Conservation (phyloP, 345 rosid species). For the Triadica sebifera region DNA sequence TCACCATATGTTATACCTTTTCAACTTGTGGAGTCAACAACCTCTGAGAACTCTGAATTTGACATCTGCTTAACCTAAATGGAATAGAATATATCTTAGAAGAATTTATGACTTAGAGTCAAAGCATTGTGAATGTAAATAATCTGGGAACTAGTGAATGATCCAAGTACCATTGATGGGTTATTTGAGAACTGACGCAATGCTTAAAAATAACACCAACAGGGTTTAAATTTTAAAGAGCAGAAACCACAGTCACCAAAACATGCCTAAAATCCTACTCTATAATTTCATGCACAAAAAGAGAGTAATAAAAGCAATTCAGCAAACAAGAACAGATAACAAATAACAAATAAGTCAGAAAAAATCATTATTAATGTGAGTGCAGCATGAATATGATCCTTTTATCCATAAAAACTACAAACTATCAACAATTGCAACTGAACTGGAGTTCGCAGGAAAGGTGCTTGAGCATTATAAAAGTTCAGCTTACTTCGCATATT, state of each 20-base stretch:
- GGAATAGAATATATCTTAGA: constrained; percentile 19
- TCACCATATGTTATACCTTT: constrained; percentile 45
- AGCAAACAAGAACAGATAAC: neutral
- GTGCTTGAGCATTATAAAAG: neutral
- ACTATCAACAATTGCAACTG: neutral
- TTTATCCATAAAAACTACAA: constrained; percentile 10
- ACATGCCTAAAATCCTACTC: constrained; percentile 4
- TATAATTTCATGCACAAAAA: neutral
- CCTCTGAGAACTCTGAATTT: constrained; percentile 45
- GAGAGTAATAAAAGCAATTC: neutral
- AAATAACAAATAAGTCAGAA: neutral
- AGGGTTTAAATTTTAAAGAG: neutral
- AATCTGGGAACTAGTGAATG: neutral
- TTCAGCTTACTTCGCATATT: neutral
- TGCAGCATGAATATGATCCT: neutral
- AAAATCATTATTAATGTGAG: neutral
- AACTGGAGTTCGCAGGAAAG: neutral
- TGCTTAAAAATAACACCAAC: constrained; percentile 7
- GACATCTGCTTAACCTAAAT: constrained; percentile 49
- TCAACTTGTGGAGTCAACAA: constrained; percentile 47
- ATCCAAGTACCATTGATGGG: neutral
- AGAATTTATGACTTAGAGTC: neutral
- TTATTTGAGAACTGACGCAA: neutral
- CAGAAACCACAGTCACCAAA: neutral
- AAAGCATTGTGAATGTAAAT: neutral